phyloP scores from a whole-genome alignment of 192 early-diverging fungal genomes.

The Tieghemiomyces parasiticus region DNA sequence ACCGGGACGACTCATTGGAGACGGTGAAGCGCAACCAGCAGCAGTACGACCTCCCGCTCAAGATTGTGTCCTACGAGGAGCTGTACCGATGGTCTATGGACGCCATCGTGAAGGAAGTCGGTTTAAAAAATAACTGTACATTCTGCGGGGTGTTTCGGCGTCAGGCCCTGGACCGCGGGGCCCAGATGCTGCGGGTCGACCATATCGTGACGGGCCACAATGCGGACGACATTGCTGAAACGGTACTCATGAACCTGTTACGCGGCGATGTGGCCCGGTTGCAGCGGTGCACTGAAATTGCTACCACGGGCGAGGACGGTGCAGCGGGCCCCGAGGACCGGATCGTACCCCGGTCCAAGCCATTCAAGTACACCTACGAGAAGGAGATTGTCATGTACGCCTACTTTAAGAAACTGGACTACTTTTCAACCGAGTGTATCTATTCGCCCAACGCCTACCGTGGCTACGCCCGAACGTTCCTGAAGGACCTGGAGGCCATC shows the following conservation, averaged over 20 bases:
- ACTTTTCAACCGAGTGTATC: slow-evolving; percentile 97
- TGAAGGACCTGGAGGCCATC: slow-evolving; percentile 89
- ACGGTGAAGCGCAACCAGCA: slow-evolving; percentile 92
- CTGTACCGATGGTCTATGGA: slow-evolving; percentile 97
- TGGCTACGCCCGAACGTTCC: slow-evolving; percentile 82
- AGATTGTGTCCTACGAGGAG: slow-evolving; percentile 88
- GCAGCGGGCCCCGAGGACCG: no score
- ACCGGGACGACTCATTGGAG: slow-evolving; percentile 94
- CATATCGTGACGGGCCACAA: slow-evolving; percentile 99
- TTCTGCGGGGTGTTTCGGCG: slow-evolving; percentile 98
- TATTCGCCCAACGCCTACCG: slow-evolving; percentile 97
- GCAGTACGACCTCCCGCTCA: slow-evolving; percentile 85
- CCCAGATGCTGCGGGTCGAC: slow-evolving; percentile 74
- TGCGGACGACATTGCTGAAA: slow-evolving; percentile 98
- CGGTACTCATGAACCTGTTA: slow-evolving; percentile 95
- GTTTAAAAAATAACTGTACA: slow-evolving; percentile 96
- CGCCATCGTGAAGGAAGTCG: slow-evolving; percentile 85
- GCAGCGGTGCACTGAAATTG: slow-evolving; percentile 82
- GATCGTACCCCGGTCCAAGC: slow-evolving; percentile 81
- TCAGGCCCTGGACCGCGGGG: slow-evolving; percentile 92
- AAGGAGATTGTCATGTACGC: slow-evolving; percentile 99
- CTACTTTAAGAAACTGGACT: slow-evolving; percentile 91
- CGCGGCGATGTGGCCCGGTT: slow-evolving; percentile 88
- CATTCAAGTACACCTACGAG: slow-evolving; percentile 98
- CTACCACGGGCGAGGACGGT: slow-evolving; percentile 56